A percentile compares a stretch with the other conserved stretches of the same genome.
These are phyloP conservation scores for Eucalyptus caleyi DNA, from an alignment of 345 rosid species.

Conservation along the genomic window DNA sequence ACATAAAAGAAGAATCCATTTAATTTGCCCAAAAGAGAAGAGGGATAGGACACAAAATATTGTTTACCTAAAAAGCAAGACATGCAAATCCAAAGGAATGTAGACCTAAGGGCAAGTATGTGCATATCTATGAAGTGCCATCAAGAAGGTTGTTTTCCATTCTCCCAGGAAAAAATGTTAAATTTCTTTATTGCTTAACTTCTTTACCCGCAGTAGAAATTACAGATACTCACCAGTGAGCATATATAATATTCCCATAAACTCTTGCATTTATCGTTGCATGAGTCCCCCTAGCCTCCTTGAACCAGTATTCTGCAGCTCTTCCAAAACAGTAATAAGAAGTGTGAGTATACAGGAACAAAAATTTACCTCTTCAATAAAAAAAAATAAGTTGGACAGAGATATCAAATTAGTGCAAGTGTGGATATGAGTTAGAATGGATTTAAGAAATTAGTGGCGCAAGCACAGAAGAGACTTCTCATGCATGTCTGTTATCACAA, in stretches of 20 bases:
- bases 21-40: not conserved
- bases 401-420: not conserved
- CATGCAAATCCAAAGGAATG: not conserved
- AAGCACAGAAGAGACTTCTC: not conserved
- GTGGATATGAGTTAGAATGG: not conserved
- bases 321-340: slow-evolving; percentile 43
- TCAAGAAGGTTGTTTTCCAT: not conserved
- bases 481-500: not conserved
- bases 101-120: not conserved
- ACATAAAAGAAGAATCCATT: not conserved
- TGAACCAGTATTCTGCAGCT: slow-evolving; percentile 94
- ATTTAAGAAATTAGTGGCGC: not conserved
- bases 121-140: not conserved
- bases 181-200: not conserved
- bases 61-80: not conserved
- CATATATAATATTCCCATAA: slow-evolving; percentile 85
- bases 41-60: not conserved
- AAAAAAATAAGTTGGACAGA: not conserved
- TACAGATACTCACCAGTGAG: slow-evolving; percentile 49
- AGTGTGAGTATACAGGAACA: slow-evolving; percentile 13
- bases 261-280: slow-evolving; percentile 61
- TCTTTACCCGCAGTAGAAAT: not conserved
- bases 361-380: not conserved
- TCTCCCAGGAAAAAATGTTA: not conserved
- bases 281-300: slow-evolving; percentile 64